Evolutionary conservation across 768 basidiomycete species (phyloP).

Genomic region (Suillus tomentosus): DNA sequence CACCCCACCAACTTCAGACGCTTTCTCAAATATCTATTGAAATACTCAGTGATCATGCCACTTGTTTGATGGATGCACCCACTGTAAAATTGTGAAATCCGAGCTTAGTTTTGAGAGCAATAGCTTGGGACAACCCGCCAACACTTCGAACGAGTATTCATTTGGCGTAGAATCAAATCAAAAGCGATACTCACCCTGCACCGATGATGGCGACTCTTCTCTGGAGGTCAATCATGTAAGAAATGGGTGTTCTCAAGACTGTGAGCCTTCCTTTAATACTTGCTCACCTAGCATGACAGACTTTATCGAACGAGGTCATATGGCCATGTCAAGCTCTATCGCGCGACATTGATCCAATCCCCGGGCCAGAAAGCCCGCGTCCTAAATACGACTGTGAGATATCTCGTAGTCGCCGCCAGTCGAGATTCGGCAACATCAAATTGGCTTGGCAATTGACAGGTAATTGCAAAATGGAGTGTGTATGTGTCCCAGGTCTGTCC

Average conservation of each 20-base stretch:
- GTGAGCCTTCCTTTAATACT: slow-evolving; percentile 5
- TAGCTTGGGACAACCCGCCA: slow-evolving; percentile 46
- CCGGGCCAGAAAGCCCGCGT: not conserved
- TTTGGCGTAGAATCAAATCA: not conserved
- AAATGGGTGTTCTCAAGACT: not conserved
- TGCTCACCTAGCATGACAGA: not conserved
- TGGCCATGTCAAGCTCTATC: not conserved
- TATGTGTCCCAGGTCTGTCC: not conserved
- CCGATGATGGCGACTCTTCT: slow-evolving; percentile 25
- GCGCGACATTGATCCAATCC: not conserved
- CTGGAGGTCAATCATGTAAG: slow-evolving; percentile 3
- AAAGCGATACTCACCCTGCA: slow-evolving; percentile 19
- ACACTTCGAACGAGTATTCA: slow-evolving; percentile 28
- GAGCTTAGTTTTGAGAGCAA: slow-evolving; percentile 41
- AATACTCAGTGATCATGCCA: not conserved
- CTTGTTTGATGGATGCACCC: slow-evolving; percentile 13
- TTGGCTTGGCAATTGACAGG: not conserved
- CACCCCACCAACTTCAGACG: slow-evolving; percentile 47
- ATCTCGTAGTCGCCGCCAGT: too few species aligned
- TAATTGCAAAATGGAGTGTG: not conserved
- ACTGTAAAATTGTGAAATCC: slow-evolving; percentile 44
- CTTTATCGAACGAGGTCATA: slow-evolving; percentile 4
- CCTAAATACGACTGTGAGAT: slow-evolving; percentile 8
- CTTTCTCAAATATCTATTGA: slow-evolving; percentile 49
- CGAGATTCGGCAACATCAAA: too few species aligned